Percentiles rank a stretch among this genome's conserved stretches.
These are phyloP conservation scores for Nicotiana knightiana DNA, from an alignment of 257 asterid genomes.

Conservation along the genomic window DNA sequence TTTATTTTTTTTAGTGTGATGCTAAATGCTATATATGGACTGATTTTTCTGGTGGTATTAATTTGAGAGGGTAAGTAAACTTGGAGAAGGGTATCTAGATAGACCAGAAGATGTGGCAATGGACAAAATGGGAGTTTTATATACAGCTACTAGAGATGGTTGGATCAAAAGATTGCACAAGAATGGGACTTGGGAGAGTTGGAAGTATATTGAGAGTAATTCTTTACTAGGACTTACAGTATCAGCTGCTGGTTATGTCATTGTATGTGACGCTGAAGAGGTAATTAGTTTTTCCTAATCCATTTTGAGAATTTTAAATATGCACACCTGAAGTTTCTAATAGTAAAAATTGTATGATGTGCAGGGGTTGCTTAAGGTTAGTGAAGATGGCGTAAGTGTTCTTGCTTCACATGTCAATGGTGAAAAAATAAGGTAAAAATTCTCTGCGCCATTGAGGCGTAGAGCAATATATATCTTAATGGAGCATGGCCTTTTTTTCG, in stretches of 20 bases:
- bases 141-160: constrained; percentile 68
- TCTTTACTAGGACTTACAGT: constrained; percentile 37
- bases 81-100: constrained; percentile 56
- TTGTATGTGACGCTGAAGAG: constrained; percentile 45
- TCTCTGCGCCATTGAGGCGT: too few species aligned
- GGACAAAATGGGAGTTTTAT: constrained; percentile 38
- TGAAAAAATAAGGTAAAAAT: constrained; percentile 35
- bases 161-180: constrained; percentile 42
- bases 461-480: not conserved
- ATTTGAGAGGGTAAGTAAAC: constrained; percentile 43
- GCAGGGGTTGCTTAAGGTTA: constrained; percentile 59
- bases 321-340: not conserved
- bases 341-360: not conserved
- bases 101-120: constrained; percentile 54
- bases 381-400: constrained; percentile 44
- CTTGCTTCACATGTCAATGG: constrained; percentile 56
- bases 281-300: constrained; percentile 14
- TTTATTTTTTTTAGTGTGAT: too few species aligned
- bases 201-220: constrained; percentile 28
- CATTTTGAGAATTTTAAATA: not conserved
- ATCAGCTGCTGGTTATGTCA: constrained; percentile 40
- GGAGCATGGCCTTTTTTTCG: not conserved
- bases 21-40: not conserved
- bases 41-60: not conserved
- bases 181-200: constrained; percentile 60